Base-by-base conservation (phyloP, 176 grass and related monocot genomes). In the Eragrostis nindensis region DNA sequence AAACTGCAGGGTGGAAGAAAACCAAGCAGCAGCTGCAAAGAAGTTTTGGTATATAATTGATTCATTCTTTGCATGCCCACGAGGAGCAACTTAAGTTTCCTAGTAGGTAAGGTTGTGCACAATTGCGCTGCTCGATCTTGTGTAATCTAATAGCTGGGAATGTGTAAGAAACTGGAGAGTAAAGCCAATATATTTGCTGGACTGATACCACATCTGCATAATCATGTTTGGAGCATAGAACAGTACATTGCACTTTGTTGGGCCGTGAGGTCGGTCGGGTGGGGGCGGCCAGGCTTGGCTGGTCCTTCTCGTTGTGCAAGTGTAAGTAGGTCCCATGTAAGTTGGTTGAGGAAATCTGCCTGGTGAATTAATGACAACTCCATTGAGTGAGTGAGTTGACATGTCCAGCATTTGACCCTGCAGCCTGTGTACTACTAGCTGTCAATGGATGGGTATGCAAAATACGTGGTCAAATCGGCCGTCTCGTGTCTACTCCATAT, bases 1-100 rank as follows among this genome's bases (percentile, higher is more conserved):
- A 25, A 21, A 44, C n/a, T 18, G 27, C 39, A 80, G 17, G 30
- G 19, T 4, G n/a, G 36, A 82, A 14, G 17, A 63, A 17, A 76
- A 70, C 4, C 22, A 19, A 16, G 17, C 0, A 22, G 3, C 30
- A 6, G 32, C 72, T 77, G 38, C 66, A 71, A 64, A 87, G 73
- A 70, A 50, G 24, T 71, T 82, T 72, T 71, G 55, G 36, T 65
- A 30, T 21, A 48, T 71, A 71, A 14, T 38, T 57, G 43, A 71
- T 82, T 46, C 47, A 54, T 81, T 56, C 66, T 87, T 82, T 71
- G 38, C 72, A 56, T 65, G 72, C 8, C 21, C 62, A 62, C 30
- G 22, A 70, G 55, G 63, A 61, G 13, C 49, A 57, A 21, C 24
- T 29, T 7, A 55, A 66, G 5, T 36, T 38, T 73, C 18, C 24